Percentiles rank a stretch among this genome's conserved stretches.
Conservation (phyloP, 2,329 filamentous ascomycete species). For the Aspergillus ibericus region DNA sequence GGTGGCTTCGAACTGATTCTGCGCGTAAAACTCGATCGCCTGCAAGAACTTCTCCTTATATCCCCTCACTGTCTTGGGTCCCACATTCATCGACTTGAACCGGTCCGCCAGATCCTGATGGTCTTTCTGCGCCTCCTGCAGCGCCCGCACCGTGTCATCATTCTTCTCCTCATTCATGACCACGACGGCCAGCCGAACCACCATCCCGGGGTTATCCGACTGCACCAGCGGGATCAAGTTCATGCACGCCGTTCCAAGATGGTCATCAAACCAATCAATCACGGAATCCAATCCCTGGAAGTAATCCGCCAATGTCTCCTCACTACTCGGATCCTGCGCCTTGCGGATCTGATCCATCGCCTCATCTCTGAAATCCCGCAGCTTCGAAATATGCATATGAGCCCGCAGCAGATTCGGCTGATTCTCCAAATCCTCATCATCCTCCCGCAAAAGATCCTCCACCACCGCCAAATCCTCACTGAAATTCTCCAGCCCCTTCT, state of each 20-base stretch:
- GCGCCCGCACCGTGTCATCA: slow-evolving; percentile 82
- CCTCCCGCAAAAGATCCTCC: slow-evolving; percentile 75
- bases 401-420: slow-evolving; percentile 89
- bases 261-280: slow-evolving; percentile 93
- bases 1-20: slow-evolving; percentile 70
- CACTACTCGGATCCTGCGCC: slow-evolving; percentile 69
- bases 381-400: slow-evolving; percentile 87
- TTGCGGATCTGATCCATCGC: slow-evolving; percentile 93
- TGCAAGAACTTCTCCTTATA: slow-evolving; percentile 96
- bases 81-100: slow-evolving; percentile 93
- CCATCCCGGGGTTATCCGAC: slow-evolving; percentile 80
- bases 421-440: slow-evolving; percentile 81
- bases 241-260: slow-evolving; percentile 83
- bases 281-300: slow-evolving; percentile 83
- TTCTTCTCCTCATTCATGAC: slow-evolving; percentile 97
- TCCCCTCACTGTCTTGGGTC: slow-evolving; percentile 84
- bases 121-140: slow-evolving; percentile 92
- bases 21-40: slow-evolving; percentile 71
- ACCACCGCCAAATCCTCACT: slow-evolving; percentile 73
- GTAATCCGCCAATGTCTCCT: slow-evolving; percentile 83
- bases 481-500: slow-evolving; percentile 83
- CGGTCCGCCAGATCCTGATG: slow-evolving; percentile 91
- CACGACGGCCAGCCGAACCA: slow-evolving; percentile 86
- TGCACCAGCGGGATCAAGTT: slow-evolving; percentile 87
- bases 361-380: slow-evolving; percentile 92